Evolutionary conservation across 2,329 filamentous ascomycete genomes (phyloP), one percentile per base, ranked within the genome.

Genomic region (Drechslerella dactyloides): DNA sequence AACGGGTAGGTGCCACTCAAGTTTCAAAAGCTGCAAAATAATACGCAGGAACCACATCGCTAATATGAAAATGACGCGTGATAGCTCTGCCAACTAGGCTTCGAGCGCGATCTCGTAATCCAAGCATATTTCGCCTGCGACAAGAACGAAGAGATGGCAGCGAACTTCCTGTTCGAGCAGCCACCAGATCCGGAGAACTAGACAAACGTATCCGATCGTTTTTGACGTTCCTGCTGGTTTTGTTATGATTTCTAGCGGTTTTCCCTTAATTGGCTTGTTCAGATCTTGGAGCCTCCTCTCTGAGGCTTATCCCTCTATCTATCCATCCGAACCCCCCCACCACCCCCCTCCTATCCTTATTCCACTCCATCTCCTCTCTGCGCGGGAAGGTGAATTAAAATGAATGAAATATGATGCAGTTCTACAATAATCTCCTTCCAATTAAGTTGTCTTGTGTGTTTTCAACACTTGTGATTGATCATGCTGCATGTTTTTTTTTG

Each of bases 41-140:
- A 15, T 21, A 55, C 64, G 52, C 76, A 69, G 76, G 75, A 73
- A 57, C 73, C 21, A 30, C 51, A 23, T 33, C 33, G 10, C 27
- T 55, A 62, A 6, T 10, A 52, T 66, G 69, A 52, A 30, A 55
- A 59, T 69, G 53, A 15, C 17, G 13, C 61, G 46, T 46, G 65
- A 57, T 74, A 96, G 90, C 84, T 99, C 78, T 96, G 91, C 82
- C 89, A 90, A 74, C 87, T 99, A 50, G 94, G 94, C 37, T 99
- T 99, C 79, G 88, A 93, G 77, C 88, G 93, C 70, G 92, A 97
- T 76, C 87, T 92, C 76, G 94, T 94, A 57, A 96, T 97, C 76
- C 93, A 99, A 82, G 94, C 94, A 24, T 99, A 97, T 82, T 99
- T 99, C 79, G 94, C 94, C 35, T 99, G 94, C 81, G 94, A 99